Evolutionary conservation across 176 grass and related monocot genomes (phyloP), one percentile per base, ranked within the genome.

Genomic region (Tillandsia fasciculata): DNA sequence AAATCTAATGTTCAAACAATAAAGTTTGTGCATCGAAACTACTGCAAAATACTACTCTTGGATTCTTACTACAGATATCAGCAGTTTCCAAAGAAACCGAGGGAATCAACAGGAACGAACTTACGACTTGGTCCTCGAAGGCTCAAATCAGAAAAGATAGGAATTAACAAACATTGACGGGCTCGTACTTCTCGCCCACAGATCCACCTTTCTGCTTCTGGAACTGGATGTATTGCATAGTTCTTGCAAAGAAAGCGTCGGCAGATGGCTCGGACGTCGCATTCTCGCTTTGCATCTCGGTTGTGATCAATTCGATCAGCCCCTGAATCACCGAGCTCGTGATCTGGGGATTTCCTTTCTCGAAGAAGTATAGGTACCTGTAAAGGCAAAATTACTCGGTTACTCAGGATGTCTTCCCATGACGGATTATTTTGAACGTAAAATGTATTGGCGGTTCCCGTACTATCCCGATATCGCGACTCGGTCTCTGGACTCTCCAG

Each of bases 281-380:
- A 70, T 82, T 85, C 48, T 91, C 87, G 54, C 85, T 87, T 82
- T 99, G 89, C 75, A 81, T 90, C 72, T 97, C 94, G 50, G 87
- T 93, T 47, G 79, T 90, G 80, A 93, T 93, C 71, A 99, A 75
- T 72, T 99, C 94, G 22, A 99, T 90, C 42, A 99, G 84, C 83
- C 88, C 94, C 72, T 99, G 87, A 76, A 99, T 85, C 59, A 79
- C 87, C 66, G 86, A 85, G 70, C 83, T 88, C 12, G 89, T 93
- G 66, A 99, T 93, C 64, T 99, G 87, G 26, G 89, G 94, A 70
- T 87, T 99, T 75, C 90, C 94, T 81, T 99, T 99, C 72, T 99
- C 94, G 33, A 99, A 99, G 80, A 99, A 99, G 70, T 99, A 93
- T 10, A 93, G 69, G 67, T 99, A 99, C 84, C 94, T 99, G 82